Conservation (phyloP, 148 eudicot genomes). For the Amaranthus palmeri region DNA sequence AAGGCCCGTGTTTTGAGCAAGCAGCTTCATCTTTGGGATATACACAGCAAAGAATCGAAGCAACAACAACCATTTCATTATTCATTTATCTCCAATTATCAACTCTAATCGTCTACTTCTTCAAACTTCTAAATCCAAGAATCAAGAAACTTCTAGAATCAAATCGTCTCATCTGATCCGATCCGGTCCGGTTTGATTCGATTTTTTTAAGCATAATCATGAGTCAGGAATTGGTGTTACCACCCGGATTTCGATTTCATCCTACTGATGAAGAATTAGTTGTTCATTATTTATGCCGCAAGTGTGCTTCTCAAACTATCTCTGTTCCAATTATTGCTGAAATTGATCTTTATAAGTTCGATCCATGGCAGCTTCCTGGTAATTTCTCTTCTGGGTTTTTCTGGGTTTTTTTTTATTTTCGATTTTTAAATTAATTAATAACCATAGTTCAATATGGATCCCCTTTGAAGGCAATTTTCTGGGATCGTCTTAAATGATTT, state of each 20-base stretch:
- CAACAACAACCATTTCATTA: background rate
- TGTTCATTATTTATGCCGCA: constrained; percentile 45
- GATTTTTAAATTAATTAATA: background rate
- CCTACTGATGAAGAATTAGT: constrained; percentile 70
- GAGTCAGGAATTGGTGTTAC: constrained; percentile 33
- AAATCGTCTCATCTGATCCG: no score
- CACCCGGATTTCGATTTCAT: constrained; percentile 58
- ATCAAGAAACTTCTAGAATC: no score
- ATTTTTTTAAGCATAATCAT: background rate
- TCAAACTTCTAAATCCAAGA: no score
- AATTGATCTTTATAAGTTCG: constrained; percentile 62
- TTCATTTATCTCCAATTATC: no score
- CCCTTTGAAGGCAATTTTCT: no score
- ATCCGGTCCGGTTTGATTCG: no score
- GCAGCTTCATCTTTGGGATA: constrained; percentile 8
- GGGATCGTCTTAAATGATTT: no score
- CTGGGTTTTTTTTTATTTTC: background rate
- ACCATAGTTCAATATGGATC: no score
- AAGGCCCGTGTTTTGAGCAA: constrained; percentile 14
- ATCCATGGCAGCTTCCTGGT: constrained; percentile 71
- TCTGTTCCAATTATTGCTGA: constrained; percentile 54
- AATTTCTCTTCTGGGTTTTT: background rate
- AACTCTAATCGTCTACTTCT: no score
- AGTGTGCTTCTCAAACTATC: constrained; percentile 43
- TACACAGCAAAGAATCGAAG: background rate